A percentile compares a stretch with the other conserved stretches of the same genome.
These are phyloP conservation scores for Penicillium crystallinum DNA, from an alignment of 495 filamentous ascomycete genomes.

Conservation along the genomic window DNA sequence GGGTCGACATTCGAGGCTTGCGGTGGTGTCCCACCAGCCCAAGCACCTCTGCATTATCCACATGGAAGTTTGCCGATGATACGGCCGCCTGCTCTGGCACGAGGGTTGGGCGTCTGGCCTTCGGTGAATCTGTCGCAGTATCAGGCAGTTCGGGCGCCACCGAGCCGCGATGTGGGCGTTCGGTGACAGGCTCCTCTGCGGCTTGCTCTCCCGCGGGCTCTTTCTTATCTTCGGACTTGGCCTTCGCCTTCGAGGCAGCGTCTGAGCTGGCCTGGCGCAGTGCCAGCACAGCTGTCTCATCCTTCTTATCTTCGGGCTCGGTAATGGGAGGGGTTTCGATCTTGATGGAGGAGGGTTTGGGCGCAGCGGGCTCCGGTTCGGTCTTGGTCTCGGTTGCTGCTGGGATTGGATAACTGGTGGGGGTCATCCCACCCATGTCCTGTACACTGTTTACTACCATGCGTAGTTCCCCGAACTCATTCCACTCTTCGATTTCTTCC, in stretches of 20 bases:
- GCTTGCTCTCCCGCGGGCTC: constrained; percentile 6
- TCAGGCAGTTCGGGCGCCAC: constrained; percentile 33
- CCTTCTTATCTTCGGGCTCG: constrained; percentile 27
- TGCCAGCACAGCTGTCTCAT: constrained; percentile 45
- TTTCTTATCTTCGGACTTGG: constrained; percentile 24
- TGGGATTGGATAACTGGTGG: constrained; percentile 44
- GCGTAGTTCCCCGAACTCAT: constrained; percentile 94
- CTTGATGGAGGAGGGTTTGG: constrained; percentile 37
- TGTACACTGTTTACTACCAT: constrained; percentile 58
- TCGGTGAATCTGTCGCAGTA: constrained; percentile 26
- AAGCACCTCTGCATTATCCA: constrained; percentile 36
- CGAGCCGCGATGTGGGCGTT: constrained; percentile 17
- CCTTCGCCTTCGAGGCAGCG: constrained; percentile 58
- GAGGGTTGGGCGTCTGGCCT: constrained; percentile 27
- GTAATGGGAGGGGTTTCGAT: constrained; percentile 41
- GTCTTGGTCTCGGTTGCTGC: constrained; percentile 23
- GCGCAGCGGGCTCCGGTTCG: constrained; percentile 27
- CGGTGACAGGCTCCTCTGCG: constrained; percentile 4
- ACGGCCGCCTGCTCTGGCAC: constrained; percentile 39
- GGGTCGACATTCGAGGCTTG: constrained; percentile 35
- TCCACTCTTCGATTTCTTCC: constrained; percentile 96
- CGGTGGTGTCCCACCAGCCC: constrained; percentile 42
- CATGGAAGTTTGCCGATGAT: constrained; percentile 42
- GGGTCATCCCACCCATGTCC: constrained; percentile 32
- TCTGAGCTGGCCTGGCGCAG: constrained; percentile 63